Percentiles rank a stretch among this genome's conserved stretches.
Conservation (phyloP, 148 eudicot genomes). For the Rhododendron henanense region DNA sequence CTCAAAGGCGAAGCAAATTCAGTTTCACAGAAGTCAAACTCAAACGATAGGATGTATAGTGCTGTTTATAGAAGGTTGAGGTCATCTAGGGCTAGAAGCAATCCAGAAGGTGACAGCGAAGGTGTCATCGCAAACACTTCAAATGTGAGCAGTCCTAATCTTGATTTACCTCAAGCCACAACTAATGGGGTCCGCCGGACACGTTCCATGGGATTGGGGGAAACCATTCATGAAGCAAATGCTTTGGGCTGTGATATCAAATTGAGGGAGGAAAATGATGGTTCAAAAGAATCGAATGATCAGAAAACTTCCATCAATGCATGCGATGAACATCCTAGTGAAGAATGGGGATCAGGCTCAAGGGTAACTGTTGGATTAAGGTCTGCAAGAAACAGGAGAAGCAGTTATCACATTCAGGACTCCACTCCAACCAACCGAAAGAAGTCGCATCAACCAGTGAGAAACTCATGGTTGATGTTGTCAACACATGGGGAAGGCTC, state of each 20-base stretch:
- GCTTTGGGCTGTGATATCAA: conserved; percentile 18
- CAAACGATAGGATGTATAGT: conserved; percentile 63
- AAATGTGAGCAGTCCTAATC: conserved; percentile 34
- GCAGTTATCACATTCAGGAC: conserved; percentile 47
- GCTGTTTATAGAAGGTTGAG: conserved; percentile 91
- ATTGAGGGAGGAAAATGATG: conserved; percentile 19
- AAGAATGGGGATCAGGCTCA: conserved; percentile 49
- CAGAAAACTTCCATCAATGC: conserved; percentile 29
- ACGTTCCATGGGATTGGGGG: conserved; percentile 27
- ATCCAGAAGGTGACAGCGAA: conserved; percentile 34
- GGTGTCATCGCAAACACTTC: conserved; percentile 47
- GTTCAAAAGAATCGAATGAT: conserved; percentile 37
- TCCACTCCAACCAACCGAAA: conserved; percentile 47
- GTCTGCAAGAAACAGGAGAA: conserved; percentile 73
- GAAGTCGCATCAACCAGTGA: conserved; percentile 55
- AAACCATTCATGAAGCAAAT: conserved; percentile 29
- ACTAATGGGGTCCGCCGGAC: conserved; percentile 31
- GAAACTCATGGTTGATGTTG: conserved; percentile 86
- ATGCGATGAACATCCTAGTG: conserved; percentile 35
- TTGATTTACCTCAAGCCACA: conserved; percentile 18
- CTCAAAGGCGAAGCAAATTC: conserved; percentile 29
- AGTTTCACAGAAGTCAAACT: conserved; percentile 28
- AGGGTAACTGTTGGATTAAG: conserved; percentile 57
- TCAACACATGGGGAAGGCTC: conserved; percentile 67
- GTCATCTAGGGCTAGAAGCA: conserved; percentile 43